A percentile compares a stretch with the other conserved stretches of the same genome.
Conservation (phyloP, 129 eudicot species). For the Gnaphalium uliginosum region DNA sequence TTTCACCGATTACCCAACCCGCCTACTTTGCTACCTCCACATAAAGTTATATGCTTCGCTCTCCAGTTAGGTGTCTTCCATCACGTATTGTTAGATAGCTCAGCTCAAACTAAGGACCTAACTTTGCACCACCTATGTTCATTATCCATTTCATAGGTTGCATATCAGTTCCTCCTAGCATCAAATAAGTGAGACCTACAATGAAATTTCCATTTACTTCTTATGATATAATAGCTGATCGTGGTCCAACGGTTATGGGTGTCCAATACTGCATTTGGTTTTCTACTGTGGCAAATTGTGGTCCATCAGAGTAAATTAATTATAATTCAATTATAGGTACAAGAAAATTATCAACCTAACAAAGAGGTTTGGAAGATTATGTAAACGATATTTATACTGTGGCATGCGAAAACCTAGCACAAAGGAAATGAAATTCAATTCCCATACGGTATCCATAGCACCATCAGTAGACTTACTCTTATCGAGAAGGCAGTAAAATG, state of each 20-base stretch:
- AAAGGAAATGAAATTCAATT: not conserved
- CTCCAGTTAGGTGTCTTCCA: not conserved
- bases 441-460: slow-evolving; percentile 3
- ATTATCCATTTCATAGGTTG: too few relatives aligned
- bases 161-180: too few relatives aligned
- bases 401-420: slow-evolving; percentile 19
- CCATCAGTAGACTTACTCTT: slow-evolving; percentile 50
- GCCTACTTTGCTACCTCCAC: not conserved
- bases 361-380: not conserved
- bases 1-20: not conserved
- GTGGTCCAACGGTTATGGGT: not conserved
- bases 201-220: not conserved
- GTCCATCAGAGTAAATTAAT: not conserved
- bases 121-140: too few relatives aligned
- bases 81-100: not conserved
- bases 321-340: not conserved
- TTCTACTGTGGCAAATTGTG: not conserved
- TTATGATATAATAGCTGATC: not conserved
- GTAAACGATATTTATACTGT: slow-evolving; percentile 1
- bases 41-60: not conserved
- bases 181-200: not conserved
- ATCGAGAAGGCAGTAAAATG: slow-evolving; percentile 76
- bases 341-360: not conserved
- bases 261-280: not conserved
- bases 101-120: not conserved